phyloP scores from a whole-genome alignment of 805 yeast genomes.

The Suhomyces sp. region DNA sequence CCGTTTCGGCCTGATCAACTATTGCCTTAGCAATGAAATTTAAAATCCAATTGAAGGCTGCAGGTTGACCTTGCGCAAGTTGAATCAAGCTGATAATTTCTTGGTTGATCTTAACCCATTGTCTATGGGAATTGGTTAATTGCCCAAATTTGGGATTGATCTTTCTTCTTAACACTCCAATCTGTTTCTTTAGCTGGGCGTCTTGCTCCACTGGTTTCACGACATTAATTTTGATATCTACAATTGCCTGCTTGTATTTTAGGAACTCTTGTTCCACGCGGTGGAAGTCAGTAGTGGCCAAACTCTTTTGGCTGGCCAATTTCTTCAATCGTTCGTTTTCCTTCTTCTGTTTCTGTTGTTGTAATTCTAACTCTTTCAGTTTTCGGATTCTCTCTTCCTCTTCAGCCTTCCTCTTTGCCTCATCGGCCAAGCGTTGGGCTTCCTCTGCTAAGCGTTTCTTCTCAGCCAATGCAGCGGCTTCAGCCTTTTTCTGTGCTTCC shows the following conservation, averaged over 20 bases:
- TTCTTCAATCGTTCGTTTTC: constrained; percentile 6
- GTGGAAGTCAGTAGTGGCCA: constrained; percentile 32
- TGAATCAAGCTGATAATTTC: constrained; percentile 53
- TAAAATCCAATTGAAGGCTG: constrained; percentile 69
- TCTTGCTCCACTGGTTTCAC: constrained; percentile 53
- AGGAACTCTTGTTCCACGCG: constrained; percentile 44
- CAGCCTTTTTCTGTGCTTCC: constrained; percentile 4
- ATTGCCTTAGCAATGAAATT: constrained; percentile 84
- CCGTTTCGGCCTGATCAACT: constrained; percentile 90
- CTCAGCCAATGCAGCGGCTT: too few species aligned
- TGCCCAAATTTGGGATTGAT: constrained; percentile 92
- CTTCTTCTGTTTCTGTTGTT: constrained; percentile 4
- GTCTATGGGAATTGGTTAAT: constrained; percentile 67
- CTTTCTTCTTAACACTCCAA: constrained; percentile 64
- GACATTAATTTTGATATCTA: constrained; percentile 58
- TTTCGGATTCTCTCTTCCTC: constrained; percentile 23
- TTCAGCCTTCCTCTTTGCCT: constrained; percentile 8
- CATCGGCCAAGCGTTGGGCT: constrained; percentile 9
- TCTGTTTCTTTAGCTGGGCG: constrained; percentile 51
- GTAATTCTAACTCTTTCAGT: too few species aligned
- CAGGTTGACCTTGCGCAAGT: constrained; percentile 46
- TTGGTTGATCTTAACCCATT: constrained; percentile 50
- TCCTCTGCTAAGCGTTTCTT: constrained; percentile 7
- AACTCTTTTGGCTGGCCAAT: constrained; percentile 21
- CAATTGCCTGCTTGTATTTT: constrained; percentile 51